phyloP scores from a whole-genome alignment of 306 rosid genomes.

The Nissolia schottii region DNA sequence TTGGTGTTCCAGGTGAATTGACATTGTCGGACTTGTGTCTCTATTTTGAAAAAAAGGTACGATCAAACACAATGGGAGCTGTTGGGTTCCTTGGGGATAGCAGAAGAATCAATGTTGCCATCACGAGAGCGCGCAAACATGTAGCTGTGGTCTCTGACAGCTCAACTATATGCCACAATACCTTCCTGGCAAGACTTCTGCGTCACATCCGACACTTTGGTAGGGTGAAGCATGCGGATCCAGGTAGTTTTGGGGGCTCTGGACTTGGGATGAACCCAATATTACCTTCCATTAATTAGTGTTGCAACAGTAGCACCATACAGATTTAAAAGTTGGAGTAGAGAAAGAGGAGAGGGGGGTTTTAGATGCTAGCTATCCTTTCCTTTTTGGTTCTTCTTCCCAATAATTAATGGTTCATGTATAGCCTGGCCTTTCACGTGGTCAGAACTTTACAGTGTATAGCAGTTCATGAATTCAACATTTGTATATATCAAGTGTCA shows the following conservation, averaged over 20 bases:
- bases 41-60: constrained; percentile 38
- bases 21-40: not conserved
- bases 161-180: constrained; percentile 81
- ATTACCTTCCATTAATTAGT: constrained; percentile 63
- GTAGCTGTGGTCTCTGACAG: constrained; percentile 75
- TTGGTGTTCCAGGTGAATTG: not conserved
- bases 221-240: constrained; percentile 70
- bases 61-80: constrained; percentile 78
- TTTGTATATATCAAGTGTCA: constrained; percentile 1
- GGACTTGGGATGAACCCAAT: constrained; percentile 75
- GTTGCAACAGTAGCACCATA: not conserved
- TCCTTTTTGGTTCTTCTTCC: not conserved
- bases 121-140: constrained; percentile 82
- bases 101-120: constrained; percentile 80
- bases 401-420: not conserved
- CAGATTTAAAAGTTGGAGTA: not conserved
- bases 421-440: constrained; percentile 4
- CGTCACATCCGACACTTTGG: constrained; percentile 78
- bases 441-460: constrained; percentile 16
- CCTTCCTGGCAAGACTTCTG: constrained; percentile 78
- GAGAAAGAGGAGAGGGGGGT: not conserved
- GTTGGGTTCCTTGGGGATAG: constrained; percentile 89
- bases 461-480: constrained; percentile 14
- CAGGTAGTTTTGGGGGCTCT: constrained; percentile 61
- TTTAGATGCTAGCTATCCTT: not conserved